Conservation (phyloP, 768 basidiomycete genomes). For the Tylopilus sp. region DNA sequence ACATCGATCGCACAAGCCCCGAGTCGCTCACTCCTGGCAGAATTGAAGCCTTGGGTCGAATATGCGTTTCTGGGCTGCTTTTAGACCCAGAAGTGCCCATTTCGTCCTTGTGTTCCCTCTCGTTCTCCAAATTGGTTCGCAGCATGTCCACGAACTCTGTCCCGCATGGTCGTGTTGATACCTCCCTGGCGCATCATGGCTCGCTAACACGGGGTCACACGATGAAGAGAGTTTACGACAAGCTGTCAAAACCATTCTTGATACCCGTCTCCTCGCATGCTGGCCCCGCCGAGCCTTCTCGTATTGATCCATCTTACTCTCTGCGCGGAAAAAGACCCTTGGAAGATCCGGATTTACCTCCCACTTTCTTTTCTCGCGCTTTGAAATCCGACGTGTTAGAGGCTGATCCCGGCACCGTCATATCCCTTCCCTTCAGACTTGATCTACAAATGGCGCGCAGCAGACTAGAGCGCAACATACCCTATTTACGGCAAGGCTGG, state of each 20-base stretch:
- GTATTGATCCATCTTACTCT: slow-evolving; percentile 4
- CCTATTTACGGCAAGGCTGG: slow-evolving; percentile 93
- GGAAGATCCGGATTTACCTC: slow-evolving; percentile 42
- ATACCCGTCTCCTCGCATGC: slow-evolving; percentile 38
- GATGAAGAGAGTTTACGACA: slow-evolving; percentile 42
- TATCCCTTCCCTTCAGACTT: slow-evolving; percentile 58
- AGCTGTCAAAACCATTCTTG: slow-evolving; percentile 53
- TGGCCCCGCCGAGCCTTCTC: slow-evolving; percentile 8
- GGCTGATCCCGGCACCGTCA: slow-evolving; percentile 36
- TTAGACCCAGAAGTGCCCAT: slow-evolving; percentile 75
- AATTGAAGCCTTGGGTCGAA: slow-evolving; percentile 82
- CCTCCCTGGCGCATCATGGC: slow-evolving; percentile 23
- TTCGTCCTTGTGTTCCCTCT: slow-evolving; percentile 44
- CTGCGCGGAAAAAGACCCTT: slow-evolving; percentile 4
- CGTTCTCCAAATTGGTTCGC: slow-evolving; percentile 26
- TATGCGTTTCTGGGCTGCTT: slow-evolving; percentile 84
- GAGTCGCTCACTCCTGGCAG: slow-evolving; percentile 39
- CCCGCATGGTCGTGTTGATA: slow-evolving; percentile 25
- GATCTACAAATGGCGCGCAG: slow-evolving; percentile 53
- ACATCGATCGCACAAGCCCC: slow-evolving; percentile 23
- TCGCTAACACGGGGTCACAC: slow-evolving; percentile 45
- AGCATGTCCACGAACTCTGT: slow-evolving; percentile 26
- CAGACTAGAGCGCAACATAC: slow-evolving; percentile 65
- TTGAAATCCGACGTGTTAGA: slow-evolving; percentile 40
- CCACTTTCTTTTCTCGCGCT: slow-evolving; percentile 49